A percentile compares a stretch with the other conserved stretches of the same genome.
Evolutionary conservation across 2,329 filamentous ascomycete genomes (phyloP).

Genomic region (Penicillium digitatum): DNA sequence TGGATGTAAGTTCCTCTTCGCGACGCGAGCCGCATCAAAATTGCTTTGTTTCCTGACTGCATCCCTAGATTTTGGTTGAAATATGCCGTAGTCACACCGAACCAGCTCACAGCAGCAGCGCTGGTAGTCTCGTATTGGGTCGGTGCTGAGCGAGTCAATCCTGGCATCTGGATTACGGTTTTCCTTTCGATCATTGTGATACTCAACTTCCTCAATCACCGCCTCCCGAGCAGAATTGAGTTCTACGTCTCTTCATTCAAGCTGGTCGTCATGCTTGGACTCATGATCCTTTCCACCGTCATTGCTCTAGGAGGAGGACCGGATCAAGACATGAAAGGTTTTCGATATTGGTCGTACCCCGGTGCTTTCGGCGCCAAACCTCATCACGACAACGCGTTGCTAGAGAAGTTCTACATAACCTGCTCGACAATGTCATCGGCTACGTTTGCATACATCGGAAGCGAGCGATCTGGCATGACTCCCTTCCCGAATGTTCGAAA

Average conservation of each 20-base stretch:
- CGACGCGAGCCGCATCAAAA: not conserved
- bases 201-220: slow-evolving; percentile 66
- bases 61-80: slow-evolving; percentile 56
- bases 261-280: slow-evolving; percentile 59
- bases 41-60: slow-evolving; percentile 3
- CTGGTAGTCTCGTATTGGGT: slow-evolving; percentile 77
- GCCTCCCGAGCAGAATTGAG: slow-evolving; percentile 63
- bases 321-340: slow-evolving; percentile 56
- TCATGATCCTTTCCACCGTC: slow-evolving; percentile 62
- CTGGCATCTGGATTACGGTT: slow-evolving; percentile 71
- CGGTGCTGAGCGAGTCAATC: slow-evolving; percentile 60
- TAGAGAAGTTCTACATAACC: slow-evolving; percentile 57
- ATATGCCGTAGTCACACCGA: slow-evolving; percentile 80
- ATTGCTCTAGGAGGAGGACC: slow-evolving; percentile 63
- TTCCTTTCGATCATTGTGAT: slow-evolving; percentile 58
- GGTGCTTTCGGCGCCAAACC: slow-evolving; percentile 52
- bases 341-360: slow-evolving; percentile 61
- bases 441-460: slow-evolving; percentile 73
- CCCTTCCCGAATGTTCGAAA: slow-evolving; percentile 73
- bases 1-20: slow-evolving; percentile 52
- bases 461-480: slow-evolving; percentile 70
- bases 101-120: slow-evolving; percentile 73
- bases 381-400: slow-evolving; percentile 26
- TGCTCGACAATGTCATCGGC: slow-evolving; percentile 70
- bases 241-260: slow-evolving; percentile 59